These are phyloP conservation scores for Zymoseptoria tritici DNA, from an alignment of 2,329 filamentous ascomycete species.

Conservation along the genomic window DNA sequence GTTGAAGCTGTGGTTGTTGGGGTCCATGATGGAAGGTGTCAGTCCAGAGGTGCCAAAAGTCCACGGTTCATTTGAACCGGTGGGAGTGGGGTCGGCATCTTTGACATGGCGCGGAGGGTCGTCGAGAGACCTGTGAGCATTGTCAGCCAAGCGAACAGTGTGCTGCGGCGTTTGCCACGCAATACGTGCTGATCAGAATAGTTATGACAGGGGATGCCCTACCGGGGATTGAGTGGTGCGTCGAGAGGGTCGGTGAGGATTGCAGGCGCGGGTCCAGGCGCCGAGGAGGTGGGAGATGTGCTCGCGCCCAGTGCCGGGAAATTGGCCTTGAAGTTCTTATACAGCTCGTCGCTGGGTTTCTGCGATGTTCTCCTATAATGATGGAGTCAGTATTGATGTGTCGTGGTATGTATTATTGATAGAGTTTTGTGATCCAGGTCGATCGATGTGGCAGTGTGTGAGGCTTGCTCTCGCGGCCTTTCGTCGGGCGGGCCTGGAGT, in stretches of 20 bases:
- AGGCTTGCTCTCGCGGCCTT: constrained; percentile 1
- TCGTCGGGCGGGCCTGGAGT: constrained; percentile 4
- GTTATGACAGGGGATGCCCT: constrained; percentile 26
- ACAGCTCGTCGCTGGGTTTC: constrained; percentile 78
- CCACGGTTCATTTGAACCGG: constrained; percentile 73
- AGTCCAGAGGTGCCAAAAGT: constrained; percentile 49
- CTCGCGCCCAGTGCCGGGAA: constrained; percentile 62
- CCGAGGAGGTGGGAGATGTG: constrained; percentile 19
- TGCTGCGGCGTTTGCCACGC: constrained; percentile 19
- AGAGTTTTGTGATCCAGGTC: constrained; percentile 13
- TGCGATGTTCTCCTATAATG: constrained; percentile 51
- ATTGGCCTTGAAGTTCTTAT: constrained; percentile 73
- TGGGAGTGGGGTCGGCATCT: constrained; percentile 76
- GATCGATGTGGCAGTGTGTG: constrained; percentile 17
- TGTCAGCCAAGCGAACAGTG: constrained; percentile 15
- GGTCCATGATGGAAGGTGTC: constrained; percentile 81
- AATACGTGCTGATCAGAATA: constrained; percentile 12
- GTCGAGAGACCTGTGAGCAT: constrained; percentile 17
- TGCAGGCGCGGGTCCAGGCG: constrained; percentile 38
- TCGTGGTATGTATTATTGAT: not conserved
- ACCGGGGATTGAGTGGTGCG: constrained; percentile 38
- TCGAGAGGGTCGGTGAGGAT: constrained; percentile 41
- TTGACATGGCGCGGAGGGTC: constrained; percentile 42
- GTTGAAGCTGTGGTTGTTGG: constrained; percentile 70
- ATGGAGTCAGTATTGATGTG: constrained; percentile 10